Conservation (phyloP, 768 basidiomycete genomes). For the Psilocybe tampanensis region DNA sequence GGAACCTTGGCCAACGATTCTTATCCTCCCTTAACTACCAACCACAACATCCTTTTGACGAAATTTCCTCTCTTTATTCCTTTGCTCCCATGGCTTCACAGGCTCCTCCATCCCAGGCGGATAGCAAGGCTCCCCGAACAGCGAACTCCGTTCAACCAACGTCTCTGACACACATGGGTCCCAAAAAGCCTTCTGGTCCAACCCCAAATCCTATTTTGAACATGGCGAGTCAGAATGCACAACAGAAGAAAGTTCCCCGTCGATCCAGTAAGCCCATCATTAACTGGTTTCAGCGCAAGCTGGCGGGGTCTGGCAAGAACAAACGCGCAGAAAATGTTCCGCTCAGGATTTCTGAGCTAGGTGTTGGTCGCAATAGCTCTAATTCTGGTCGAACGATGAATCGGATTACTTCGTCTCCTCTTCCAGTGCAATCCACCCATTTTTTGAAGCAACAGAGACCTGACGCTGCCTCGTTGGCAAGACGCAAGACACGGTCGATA, state of each 20-base stretch:
- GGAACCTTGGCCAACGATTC: background rate
- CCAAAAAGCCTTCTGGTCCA: conserved; percentile 21
- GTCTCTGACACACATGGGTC: conserved; percentile 14
- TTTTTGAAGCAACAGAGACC: conserved; percentile 33
- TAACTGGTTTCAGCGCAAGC: conserved; percentile 88
- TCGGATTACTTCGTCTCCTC: conserved; percentile 46
- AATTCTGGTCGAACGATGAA: conserved; percentile 36
- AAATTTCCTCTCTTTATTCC: background rate
- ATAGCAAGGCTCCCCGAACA: conserved; percentile 8
- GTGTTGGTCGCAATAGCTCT: conserved; percentile 32
- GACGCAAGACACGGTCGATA: conserved; percentile 53
- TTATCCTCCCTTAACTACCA: conserved; percentile 12
- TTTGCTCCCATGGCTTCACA: conserved; percentile 1
- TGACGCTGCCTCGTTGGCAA: conserved; percentile 32
- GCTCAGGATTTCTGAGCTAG: conserved; percentile 32
- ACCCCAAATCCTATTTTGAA: conserved; percentile 20
- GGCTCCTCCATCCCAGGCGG: conserved; percentile 19
- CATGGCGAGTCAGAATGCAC: conserved; percentile 33
- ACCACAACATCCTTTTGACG: conserved; percentile 6
- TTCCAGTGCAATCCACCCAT: conserved; percentile 31
- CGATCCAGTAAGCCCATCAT: conserved; percentile 85
- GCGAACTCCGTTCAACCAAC: conserved; percentile 6
- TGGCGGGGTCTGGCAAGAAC: conserved; percentile 65
- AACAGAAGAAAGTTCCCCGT: conserved; percentile 64
- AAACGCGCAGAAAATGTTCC: conserved; percentile 49